A percentile compares a stretch with the other conserved stretches of the same genome.
Conservation (phyloP, 192 early-diverging fungal species). For the Chytriomyces sp. region DNA sequence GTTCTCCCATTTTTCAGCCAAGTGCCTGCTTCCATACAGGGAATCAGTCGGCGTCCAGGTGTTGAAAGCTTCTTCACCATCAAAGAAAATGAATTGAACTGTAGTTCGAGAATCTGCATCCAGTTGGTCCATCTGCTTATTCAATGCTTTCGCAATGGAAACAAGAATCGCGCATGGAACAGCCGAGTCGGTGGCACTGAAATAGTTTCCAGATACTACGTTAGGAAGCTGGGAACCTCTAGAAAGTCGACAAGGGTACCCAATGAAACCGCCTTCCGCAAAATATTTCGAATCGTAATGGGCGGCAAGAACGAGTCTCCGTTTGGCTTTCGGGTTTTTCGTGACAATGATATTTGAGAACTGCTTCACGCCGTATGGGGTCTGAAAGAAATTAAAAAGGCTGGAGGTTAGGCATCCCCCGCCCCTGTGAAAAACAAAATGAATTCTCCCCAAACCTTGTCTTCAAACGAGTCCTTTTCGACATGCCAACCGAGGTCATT, state of each 20-base stretch:
- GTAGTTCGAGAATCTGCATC: conserved; percentile 49
- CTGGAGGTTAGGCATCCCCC: no score
- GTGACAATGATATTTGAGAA: conserved; percentile 93
- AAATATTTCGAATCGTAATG: conserved; percentile 94
- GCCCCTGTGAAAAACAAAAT: no score
- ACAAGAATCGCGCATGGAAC: conserved; percentile 89
- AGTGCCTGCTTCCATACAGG: conserved; percentile 85
- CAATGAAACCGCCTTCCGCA: conserved; percentile 70
- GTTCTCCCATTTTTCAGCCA: conserved; percentile 81
- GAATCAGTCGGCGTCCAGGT: conserved; percentile 82
- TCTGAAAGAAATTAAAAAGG: conserved; percentile 39
- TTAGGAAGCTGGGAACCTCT: background rate
- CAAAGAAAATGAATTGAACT: conserved; percentile 94
- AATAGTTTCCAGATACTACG: no score
- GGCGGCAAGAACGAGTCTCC: conserved; percentile 83
- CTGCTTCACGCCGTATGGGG: conserved; percentile 74
- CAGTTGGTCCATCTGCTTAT: conserved; percentile 59
- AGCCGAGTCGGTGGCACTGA: conserved; percentile 82
- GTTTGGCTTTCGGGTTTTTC: conserved; percentile 73
- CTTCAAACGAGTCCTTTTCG: conserved; percentile 78
- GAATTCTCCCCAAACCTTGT: conserved; percentile 2
- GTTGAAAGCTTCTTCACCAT: conserved; percentile 92
- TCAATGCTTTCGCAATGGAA: conserved; percentile 77
- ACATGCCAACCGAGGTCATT: conserved; percentile 64
- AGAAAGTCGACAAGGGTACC: background rate